Conservation (phyloP, 2,329 filamentous ascomycete genomes). For the Neonectria faginata region DNA sequence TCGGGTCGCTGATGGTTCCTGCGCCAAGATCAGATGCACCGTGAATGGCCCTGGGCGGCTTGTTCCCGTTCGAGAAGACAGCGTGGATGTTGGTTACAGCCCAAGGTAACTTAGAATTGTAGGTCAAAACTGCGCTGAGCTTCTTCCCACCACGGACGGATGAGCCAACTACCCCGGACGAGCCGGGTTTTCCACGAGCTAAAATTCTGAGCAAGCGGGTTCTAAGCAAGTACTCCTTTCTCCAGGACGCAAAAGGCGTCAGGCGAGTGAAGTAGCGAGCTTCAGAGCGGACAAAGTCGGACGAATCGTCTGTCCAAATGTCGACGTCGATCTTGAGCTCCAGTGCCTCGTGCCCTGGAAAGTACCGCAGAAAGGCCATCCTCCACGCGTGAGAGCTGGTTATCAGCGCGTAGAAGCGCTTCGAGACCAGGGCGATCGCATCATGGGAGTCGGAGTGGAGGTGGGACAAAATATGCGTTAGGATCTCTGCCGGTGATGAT, state of each 20-base stretch:
- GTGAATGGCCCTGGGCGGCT: conserved; percentile 82
- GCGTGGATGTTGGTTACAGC: conserved; percentile 85
- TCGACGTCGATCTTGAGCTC: conserved; percentile 51
- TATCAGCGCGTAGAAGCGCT: conserved; percentile 85
- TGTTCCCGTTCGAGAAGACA: conserved; percentile 78
- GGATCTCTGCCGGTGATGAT: conserved; percentile 73
- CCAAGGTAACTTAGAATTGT: conserved; percentile 85
- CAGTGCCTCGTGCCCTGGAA: conserved; percentile 74
- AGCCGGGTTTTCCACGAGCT: conserved; percentile 80
- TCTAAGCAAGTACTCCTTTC: conserved; percentile 92
- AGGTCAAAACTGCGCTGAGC: conserved; percentile 81
- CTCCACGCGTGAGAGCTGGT: conserved; percentile 95
- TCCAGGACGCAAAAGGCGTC: conserved; percentile 88
- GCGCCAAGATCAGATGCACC: conserved; percentile 82
- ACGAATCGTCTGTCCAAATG: conserved; percentile 58
- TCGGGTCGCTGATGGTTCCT: conserved; percentile 85
- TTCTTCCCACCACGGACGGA: conserved; percentile 71
- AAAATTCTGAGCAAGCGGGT: conserved; percentile 87
- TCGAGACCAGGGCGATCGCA: conserved; percentile 86
- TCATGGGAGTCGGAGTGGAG: conserved; percentile 86
- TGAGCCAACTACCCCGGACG: conserved; percentile 62
- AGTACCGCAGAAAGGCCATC: conserved; percentile 90
- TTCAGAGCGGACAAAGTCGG: conserved; percentile 74
- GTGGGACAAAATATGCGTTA: conserved; percentile 92
- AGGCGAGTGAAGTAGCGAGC: conserved; percentile 84